These are phyloP conservation scores for Musa balbisiana DNA, from an alignment of 202 grass and related monocot species.

Conservation along the genomic window DNA sequence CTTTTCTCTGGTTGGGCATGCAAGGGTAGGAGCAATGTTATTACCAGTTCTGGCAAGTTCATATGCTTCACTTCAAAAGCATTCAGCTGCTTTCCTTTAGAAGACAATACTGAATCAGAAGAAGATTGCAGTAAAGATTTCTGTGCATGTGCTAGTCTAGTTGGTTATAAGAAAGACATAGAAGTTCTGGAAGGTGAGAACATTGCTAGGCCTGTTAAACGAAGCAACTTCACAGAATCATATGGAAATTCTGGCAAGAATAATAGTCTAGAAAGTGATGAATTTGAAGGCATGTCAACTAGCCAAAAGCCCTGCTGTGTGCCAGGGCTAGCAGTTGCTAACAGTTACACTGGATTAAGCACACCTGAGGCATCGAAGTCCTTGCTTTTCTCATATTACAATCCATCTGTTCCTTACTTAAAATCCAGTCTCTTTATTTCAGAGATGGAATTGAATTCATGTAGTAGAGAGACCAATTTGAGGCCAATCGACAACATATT, in stretches of 20 bases:
- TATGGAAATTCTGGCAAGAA: slow-evolving; percentile 15
- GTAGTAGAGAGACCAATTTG: slow-evolving; percentile 37
- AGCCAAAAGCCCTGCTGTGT: slow-evolving; percentile 47
- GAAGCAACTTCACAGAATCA: slow-evolving; percentile 44
- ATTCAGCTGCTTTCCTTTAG: slow-evolving; percentile 19
- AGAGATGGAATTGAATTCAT: slow-evolving; percentile 54
- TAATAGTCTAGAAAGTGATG: slow-evolving; percentile 22
- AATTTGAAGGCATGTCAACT: slow-evolving; percentile 19
- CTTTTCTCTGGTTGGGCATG: slow-evolving; percentile 93
- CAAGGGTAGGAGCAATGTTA: slow-evolving; percentile 59
- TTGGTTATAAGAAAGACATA: slow-evolving; percentile 24
- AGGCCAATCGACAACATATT: slow-evolving; percentile 92
- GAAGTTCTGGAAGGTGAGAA: slow-evolving; percentile 30
- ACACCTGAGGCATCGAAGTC: slow-evolving; percentile 33
- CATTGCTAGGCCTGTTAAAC: slow-evolving; percentile 46
- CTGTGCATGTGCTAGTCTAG: slow-evolving; percentile 47
- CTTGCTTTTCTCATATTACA: slow-evolving; percentile 38
- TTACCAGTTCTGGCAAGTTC: slow-evolving; percentile 49
- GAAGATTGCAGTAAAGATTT: slow-evolving; percentile 28
- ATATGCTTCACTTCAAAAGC: slow-evolving; percentile 47
- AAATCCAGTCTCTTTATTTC: slow-evolving; percentile 84
- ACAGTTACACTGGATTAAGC: slow-evolving; percentile 38
- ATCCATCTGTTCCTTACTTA: slow-evolving; percentile 66
- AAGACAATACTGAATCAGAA: slow-evolving; percentile 31
- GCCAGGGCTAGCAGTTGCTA: slow-evolving; percentile 68